Evolutionary conservation across 495 filamentous ascomycete species (phyloP).

Genomic region (Podospora didyma): DNA sequence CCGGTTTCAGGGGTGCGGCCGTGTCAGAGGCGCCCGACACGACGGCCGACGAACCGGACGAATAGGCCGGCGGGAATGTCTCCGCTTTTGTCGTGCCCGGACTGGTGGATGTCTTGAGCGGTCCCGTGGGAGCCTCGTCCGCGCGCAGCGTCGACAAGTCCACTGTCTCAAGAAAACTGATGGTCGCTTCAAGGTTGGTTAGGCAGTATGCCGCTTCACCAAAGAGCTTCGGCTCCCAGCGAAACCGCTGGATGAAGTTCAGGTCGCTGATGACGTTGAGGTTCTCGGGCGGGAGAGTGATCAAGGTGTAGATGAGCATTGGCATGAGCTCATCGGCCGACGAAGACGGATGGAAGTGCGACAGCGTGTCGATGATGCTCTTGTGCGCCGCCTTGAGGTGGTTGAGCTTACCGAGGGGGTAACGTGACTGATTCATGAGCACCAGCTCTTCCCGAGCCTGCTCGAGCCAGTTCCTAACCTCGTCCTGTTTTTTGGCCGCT

Average conservation of each 20-base stretch:
- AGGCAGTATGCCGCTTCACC: slow-evolving; percentile 95
- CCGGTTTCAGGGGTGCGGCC: slow-evolving; percentile 30
- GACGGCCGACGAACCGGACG: slow-evolving; percentile 24
- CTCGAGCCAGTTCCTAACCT: slow-evolving; percentile 68
- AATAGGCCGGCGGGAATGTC: slow-evolving; percentile 47
- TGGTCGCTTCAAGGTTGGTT: slow-evolving; percentile 91
- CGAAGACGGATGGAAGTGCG: slow-evolving; percentile 76
- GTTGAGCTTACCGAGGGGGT: slow-evolving; percentile 87
- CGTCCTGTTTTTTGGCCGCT: slow-evolving; percentile 58
- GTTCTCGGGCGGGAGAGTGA: slow-evolving; percentile 81
- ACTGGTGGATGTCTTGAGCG: slow-evolving; percentile 49
- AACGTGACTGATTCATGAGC: slow-evolving; percentile 81
- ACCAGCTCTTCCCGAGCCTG: slow-evolving; percentile 68
- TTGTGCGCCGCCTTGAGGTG: slow-evolving; percentile 87
- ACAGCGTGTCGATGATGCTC: slow-evolving; percentile 83
- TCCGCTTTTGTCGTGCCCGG: slow-evolving; percentile 48
- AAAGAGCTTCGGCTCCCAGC: slow-evolving; percentile 77
- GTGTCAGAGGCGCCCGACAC: not conserved
- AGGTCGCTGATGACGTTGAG: slow-evolving; percentile 91
- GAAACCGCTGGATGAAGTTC: slow-evolving; percentile 90
- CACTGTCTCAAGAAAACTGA: slow-evolving; percentile 95
- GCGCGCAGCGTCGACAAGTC: slow-evolving; percentile 86
- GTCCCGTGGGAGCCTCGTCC: slow-evolving; percentile 66
- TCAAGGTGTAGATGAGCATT: slow-evolving; percentile 90
- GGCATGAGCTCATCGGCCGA: slow-evolving; percentile 96